phyloP scores from a whole-genome alignment of 768 basidiomycete species.

The Flagelloscypha sp. region DNA sequence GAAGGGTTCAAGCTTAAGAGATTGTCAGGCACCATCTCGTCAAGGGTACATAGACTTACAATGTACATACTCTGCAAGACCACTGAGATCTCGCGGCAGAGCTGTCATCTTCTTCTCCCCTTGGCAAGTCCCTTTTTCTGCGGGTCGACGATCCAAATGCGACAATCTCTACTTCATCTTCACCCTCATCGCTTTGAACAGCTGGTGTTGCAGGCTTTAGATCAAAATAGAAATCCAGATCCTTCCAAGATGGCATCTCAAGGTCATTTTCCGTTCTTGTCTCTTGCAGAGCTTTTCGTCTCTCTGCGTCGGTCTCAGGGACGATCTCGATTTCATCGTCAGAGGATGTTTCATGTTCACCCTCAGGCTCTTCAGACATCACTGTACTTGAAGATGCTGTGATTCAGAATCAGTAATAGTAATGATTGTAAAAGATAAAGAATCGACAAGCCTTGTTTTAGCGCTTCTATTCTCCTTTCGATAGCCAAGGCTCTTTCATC shows the following conservation, averaged over 20 bases:
- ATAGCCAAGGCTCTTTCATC: slow-evolving; percentile 74
- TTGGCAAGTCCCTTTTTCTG: not conserved
- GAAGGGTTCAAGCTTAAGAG: too few relatives aligned
- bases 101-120: not conserved
- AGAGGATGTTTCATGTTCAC: slow-evolving; percentile 16
- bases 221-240: slow-evolving; percentile 27
- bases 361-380: slow-evolving; percentile 9
- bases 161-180: slow-evolving; percentile 24
- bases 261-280: slow-evolving; percentile 37
- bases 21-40: too few relatives aligned
- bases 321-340: slow-evolving; percentile 30
- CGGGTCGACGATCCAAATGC: slow-evolving; percentile 13
- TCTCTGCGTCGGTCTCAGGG: slow-evolving; percentile 35
- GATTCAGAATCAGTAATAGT: slow-evolving; percentile 1
- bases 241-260: slow-evolving; percentile 32
- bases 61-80: slow-evolving; percentile 1
- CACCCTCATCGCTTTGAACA: slow-evolving; percentile 10
- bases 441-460: slow-evolving; percentile 22
- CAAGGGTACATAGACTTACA: too few relatives aligned
- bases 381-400: slow-evolving; percentile 6
- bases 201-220: slow-evolving; percentile 15
- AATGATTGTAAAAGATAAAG: not conserved
- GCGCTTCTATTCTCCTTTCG: slow-evolving; percentile 47
- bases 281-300: slow-evolving; percentile 44
- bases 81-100: not conserved